Percentiles rank a stretch among this genome's conserved stretches.
Conservation (phyloP, 2,329 filamentous ascomycete species). For the Microdochium bolleyi region DNA sequence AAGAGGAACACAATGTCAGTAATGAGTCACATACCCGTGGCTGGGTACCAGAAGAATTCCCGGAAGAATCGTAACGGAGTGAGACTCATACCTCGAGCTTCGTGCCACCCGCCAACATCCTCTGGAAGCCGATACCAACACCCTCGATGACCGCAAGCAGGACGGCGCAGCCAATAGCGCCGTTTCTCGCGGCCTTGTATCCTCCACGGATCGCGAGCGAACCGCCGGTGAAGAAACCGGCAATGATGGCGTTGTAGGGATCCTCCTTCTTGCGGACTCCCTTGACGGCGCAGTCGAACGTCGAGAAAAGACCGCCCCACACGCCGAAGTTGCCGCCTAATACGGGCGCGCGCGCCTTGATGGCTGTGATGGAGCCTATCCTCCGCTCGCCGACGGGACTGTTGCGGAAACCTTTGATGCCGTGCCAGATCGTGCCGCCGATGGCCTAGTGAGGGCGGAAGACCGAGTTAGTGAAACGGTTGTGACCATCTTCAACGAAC, state of each 20-base stretch:
- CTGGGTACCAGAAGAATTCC: background rate
- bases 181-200: constrained; percentile 85
- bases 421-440: constrained; percentile 86
- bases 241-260: constrained; percentile 95
- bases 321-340: constrained; percentile 97
- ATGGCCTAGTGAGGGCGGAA: constrained; percentile 44
- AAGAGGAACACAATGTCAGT: background rate
- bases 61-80: background rate
- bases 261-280: constrained; percentile 94
- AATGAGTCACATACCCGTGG: background rate
- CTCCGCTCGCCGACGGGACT: constrained; percentile 87
- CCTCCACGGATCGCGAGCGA: constrained; percentile 87
- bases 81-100: constrained; percentile 57
- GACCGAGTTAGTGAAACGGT: background rate
- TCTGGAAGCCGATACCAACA: constrained; percentile 90
- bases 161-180: constrained; percentile 91
- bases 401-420: constrained; percentile 89
- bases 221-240: constrained; percentile 93
- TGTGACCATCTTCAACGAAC: constrained; percentile 3
- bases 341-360: constrained; percentile 94
- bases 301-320: constrained; percentile 93
- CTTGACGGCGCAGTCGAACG: constrained; percentile 95
- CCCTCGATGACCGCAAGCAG: constrained; percentile 94
- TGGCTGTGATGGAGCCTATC: constrained; percentile 91
- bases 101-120: constrained; percentile 87